Percentiles rank a stretch among this genome's conserved stretches.
Evolutionary conservation across 2,329 filamentous ascomycete species (phyloP).

Genomic region (Fusarium brachygibbosum): DNA sequence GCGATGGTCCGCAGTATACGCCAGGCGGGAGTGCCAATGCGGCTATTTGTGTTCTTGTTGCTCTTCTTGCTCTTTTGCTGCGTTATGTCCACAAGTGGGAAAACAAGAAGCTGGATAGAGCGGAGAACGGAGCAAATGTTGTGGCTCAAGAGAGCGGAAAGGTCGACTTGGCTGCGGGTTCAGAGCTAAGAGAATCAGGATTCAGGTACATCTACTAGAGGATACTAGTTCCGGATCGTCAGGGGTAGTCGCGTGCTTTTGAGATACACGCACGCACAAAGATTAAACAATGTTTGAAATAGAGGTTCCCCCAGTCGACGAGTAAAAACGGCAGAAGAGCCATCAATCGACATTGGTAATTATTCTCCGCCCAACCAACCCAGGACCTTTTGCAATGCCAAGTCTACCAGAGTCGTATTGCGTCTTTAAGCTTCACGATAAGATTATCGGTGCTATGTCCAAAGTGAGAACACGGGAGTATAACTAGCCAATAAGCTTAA

Average conservation of each 20-base stretch:
- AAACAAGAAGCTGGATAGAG: constrained; percentile 70
- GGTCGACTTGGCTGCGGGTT: not conserved
- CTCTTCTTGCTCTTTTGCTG: constrained; percentile 65
- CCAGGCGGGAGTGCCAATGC: constrained; percentile 72
- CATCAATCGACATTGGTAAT: not conserved
- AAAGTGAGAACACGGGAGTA: not conserved
- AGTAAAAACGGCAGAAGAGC: not conserved
- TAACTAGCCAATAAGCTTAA: constrained; percentile 23
- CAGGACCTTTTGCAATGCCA: constrained; percentile 10
- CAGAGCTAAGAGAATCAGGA: not conserved
- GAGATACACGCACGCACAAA: not conserved
- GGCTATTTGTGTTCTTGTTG: constrained; percentile 72
- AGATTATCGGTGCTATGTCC: constrained; percentile 21
- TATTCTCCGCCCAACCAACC: constrained; percentile 17
- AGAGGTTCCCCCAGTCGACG: not conserved
- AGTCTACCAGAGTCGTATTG: constrained; percentile 8
- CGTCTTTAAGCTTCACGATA: constrained; percentile 32
- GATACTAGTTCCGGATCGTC: too few relatives aligned
- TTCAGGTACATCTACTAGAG: constrained; percentile 41
- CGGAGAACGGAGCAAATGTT: constrained; percentile 50
- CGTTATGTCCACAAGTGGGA: constrained; percentile 69
- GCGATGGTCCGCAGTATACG: constrained; percentile 60
- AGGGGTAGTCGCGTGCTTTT: not conserved
- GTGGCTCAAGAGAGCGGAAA: constrained; percentile 1
- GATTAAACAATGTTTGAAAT: not conserved